Evolutionary conservation across 768 basidiomycete species (phyloP), one percentile per base, ranked within the genome.

Genomic region (Boletus subcaerulescens): DNA sequence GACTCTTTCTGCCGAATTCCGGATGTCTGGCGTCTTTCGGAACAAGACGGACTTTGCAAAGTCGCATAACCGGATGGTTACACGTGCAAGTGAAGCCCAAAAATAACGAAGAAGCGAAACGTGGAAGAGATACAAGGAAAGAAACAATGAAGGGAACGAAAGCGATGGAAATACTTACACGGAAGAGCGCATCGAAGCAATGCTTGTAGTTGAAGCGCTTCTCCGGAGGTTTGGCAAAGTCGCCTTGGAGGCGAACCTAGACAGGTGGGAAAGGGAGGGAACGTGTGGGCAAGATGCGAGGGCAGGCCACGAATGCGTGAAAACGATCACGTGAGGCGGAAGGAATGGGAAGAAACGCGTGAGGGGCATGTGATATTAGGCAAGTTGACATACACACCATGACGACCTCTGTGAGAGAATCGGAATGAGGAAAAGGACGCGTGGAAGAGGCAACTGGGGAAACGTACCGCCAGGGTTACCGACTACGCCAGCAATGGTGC

Each of bases 181-280:
- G 76, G 74, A 85, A 90, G 14, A 96, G 75, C 0, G 92, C 93
- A 73, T 95, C 92, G 50, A 95, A 83, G 60, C 87, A 89, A 69
- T 95, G 80, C 74, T 90, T 91, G 70, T 96, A 96, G 64, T 91
- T 91, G 75, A 93, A 88, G 42, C 90, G 79, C 70, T 91, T 90
- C 74, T 91, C 91, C 10, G 86, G 84, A 1, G 90, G 82, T 68
- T 94, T 95, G 7, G 91, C 92, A 62, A 90, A 87, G 72, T 96
- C 93, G 36, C 88, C 92, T 72, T 95, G 93, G 57, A 96, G 78
- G 50, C 93, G 87, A 41, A 94, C 80, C 78, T 80, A 56, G 24
- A 22, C 20, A 47, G 29, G 24, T 15, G 45, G 31, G 14, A 50
- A 18, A 22, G 2, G 18, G 24, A 50, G 12, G 18, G 24, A 50